Conservation (phyloP, 176 grass and related monocot species). For the Carex myosuroides region DNA sequence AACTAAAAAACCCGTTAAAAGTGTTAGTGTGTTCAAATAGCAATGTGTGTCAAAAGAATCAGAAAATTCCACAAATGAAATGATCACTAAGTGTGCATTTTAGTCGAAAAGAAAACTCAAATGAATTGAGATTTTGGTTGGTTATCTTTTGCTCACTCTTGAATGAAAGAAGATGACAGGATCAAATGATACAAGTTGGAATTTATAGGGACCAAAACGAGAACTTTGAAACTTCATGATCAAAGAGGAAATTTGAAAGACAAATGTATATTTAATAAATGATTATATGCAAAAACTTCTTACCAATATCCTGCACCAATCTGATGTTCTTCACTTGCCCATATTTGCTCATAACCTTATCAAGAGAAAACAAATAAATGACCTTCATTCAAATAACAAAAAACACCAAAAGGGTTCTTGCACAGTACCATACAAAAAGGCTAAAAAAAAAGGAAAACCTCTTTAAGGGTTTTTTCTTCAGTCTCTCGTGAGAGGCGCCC, state of each 20-base stretch:
- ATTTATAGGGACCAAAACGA: too few relatives aligned
- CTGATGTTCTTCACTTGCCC: slow-evolving; percentile 79
- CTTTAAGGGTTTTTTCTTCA: slow-evolving; percentile 53
- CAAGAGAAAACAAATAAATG: slow-evolving; percentile 10
- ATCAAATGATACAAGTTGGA: neutral
- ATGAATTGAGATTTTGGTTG: too few relatives aligned
- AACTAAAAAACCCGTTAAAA: slow-evolving; percentile 40
- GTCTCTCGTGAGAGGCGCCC: slow-evolving; percentile 62
- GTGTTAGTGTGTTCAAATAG: neutral
- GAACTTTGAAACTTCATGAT: neutral
- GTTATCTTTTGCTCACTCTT: too few relatives aligned
- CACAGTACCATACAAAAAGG: neutral
- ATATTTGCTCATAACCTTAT: slow-evolving; percentile 77
- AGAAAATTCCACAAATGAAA: neutral
- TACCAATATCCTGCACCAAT: slow-evolving; percentile 77
- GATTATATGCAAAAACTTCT: neutral
- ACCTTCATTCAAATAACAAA: slow-evolving; percentile 11
- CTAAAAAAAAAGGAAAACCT: slow-evolving; percentile 27
- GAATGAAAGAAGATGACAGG: neutral
- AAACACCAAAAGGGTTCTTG: neutral
- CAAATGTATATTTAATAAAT: neutral
- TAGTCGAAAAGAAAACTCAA: neutral
- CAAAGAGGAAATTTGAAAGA: too few relatives aligned
- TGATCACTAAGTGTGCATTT: neutral
- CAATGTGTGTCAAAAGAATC: neutral